Evolutionary conservation across 441 rosid species (phyloP).

Genomic region (Arabidopsis lyrata): DNA sequence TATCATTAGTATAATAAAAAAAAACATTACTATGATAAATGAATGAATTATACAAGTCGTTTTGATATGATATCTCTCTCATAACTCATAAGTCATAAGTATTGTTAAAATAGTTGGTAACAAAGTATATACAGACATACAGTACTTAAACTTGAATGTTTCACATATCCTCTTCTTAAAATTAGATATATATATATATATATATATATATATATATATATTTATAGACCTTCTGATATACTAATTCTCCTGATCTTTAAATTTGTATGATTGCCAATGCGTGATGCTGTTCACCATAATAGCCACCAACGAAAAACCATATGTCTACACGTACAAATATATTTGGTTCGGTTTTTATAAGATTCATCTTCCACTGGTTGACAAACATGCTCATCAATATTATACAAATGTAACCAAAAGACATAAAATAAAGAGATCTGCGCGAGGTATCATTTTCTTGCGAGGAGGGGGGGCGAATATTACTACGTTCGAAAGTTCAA

Average conservation of each 20-base stretch:
- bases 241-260: neutral
- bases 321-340: neutral
- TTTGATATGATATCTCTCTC: neutral
- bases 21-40: neutral
- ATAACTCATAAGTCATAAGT: too few relatives aligned
- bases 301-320: slow-evolving; percentile 24
- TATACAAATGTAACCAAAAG: slow-evolving; percentile 29
- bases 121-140: neutral
- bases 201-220: neutral
- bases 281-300: slow-evolving; percentile 19
- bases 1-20: too few relatives aligned
- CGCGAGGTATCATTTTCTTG: slow-evolving; percentile 2
- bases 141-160: neutral
- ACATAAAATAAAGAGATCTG: slow-evolving; percentile 1
- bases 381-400: slow-evolving; percentile 24
- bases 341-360: slow-evolving; percentile 9
- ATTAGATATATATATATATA: neutral
- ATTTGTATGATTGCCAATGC: neutral
- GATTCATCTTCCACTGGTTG: slow-evolving; percentile 17
- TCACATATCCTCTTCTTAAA: neutral
- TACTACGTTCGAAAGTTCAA: slow-evolving; percentile 32
- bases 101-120: neutral
- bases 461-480: slow-evolving; percentile 31
- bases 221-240: neutral
- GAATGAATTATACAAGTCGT: slow-evolving; percentile 11